phyloP scores from a whole-genome alignment of 768 basidiomycete species.

The Flagelloscypha sp. region DNA sequence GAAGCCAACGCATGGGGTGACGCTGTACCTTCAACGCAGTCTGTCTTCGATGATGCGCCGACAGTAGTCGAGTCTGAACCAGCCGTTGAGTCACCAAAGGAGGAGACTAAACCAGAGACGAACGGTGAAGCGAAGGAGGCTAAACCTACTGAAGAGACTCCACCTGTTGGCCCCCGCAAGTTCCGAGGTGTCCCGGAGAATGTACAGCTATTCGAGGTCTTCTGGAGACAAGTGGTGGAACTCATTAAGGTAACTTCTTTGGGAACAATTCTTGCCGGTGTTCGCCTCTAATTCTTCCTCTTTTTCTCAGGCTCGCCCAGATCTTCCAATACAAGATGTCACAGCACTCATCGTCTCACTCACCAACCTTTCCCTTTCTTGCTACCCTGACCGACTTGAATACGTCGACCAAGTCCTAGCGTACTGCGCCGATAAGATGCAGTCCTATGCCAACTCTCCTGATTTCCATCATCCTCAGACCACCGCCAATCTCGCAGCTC shows the following conservation, averaged over 20 bases:
- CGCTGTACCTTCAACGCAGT: slow-evolving; percentile 26
- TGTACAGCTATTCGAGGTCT: slow-evolving; percentile 94
- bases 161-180: slow-evolving; percentile 59
- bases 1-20: slow-evolving; percentile 40
- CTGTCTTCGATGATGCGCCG: slow-evolving; percentile 22
- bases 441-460: slow-evolving; percentile 78
- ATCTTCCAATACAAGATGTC: slow-evolving; percentile 94
- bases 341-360: slow-evolving; percentile 94
- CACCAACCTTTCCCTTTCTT: slow-evolving; percentile 90
- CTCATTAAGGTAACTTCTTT: slow-evolving; percentile 74
- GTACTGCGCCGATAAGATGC: slow-evolving; percentile 80
- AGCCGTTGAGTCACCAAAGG: background rate
- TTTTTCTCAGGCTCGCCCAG: slow-evolving; percentile 75
- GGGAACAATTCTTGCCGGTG: background rate
- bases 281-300: slow-evolving; percentile 7
- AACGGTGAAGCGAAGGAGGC: slow-evolving; percentile 38
- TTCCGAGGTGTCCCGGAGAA: slow-evolving; percentile 94
- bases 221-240: slow-evolving; percentile 97
- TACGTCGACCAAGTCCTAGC: slow-evolving; percentile 94
- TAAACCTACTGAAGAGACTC: slow-evolving; percentile 48
- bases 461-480: slow-evolving; percentile 87
- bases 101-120: slow-evolving; percentile 8
- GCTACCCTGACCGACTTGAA: slow-evolving; percentile 94
- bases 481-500: slow-evolving; percentile 79
- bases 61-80: slow-evolving; percentile 13